Conservation (phyloP, 1,284 basidiomycete species). For the Papiliotrema flavescens region DNA sequence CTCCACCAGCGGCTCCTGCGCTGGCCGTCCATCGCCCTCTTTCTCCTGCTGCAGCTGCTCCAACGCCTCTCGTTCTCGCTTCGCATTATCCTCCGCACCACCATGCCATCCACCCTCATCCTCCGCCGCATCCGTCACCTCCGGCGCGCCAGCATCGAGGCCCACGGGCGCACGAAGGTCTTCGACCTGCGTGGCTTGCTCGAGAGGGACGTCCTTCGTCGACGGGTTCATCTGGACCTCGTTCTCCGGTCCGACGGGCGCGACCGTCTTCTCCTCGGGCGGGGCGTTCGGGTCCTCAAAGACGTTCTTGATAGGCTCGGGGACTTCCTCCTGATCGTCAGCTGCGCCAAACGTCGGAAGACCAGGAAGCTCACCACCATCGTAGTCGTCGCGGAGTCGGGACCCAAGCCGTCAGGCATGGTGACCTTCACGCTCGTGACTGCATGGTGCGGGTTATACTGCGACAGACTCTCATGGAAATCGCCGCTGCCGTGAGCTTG, state of each 20-base stretch:
- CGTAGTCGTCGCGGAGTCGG: constrained; percentile 25
- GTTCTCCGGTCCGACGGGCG: constrained; percentile 36
- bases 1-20: constrained; percentile 20
- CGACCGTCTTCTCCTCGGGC: constrained; percentile 44
- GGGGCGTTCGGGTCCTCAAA: constrained; percentile 39
- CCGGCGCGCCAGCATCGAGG: constrained; percentile 44
- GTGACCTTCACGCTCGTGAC: constrained; percentile 26
- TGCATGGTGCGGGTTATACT: constrained; percentile 23
- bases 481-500: constrained; percentile 24
- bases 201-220: background rate
- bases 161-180: constrained; percentile 47
- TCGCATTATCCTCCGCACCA: constrained; percentile 43
- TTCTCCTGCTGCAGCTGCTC: constrained; percentile 1
- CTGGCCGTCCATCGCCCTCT: constrained; percentile 6
- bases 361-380: constrained; percentile 19
- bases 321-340: constrained; percentile 35
- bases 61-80: constrained; percentile 2
- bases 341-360: background rate
- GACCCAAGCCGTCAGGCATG: constrained; percentile 15
- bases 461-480: constrained; percentile 37
- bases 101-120: constrained; percentile 49
- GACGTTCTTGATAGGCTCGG: constrained; percentile 46
- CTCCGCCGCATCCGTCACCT: constrained; percentile 36
- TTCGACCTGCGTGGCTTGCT: constrained; percentile 13
- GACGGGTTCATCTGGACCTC: constrained; percentile 43